Evolutionary conservation across 768 basidiomycete species (phyloP), one percentile per base, ranked within the genome.

Genomic region (Boletus vermiculosoides): DNA sequence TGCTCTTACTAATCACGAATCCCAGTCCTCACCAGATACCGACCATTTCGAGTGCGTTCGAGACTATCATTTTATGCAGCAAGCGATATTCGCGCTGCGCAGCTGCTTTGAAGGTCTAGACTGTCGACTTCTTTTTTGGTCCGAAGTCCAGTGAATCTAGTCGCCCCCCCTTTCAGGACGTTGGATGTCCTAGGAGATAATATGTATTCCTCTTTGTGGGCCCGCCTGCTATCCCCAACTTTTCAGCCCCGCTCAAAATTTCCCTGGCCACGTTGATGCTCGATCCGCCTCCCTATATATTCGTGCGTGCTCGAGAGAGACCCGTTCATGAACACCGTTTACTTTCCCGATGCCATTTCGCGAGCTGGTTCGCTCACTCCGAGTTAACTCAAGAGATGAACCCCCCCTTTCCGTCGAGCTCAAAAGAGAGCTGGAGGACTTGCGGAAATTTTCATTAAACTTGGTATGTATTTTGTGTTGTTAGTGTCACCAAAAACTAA

Each of bases 361-460:
- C 48, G 20, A 51, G 12, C 22, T 58, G 6, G 48, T 37, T 10
- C 37, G 18, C 30, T 39, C 50, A 25, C 46, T 55, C 20, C 50
- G 40, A 15, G 22, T 47, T 30, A 28, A 46, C 37, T 25, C 41
- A 22, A 41, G 10, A 18, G 48, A 50, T 12, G 63, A 63, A 5
- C 18, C 36, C 15, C 33, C 57, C 11, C 20, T 53, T 22, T 48
- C 54, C 12, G 12, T 56, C 39, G 66, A 68, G 31, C 59, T 64
- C 39, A 16, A 57, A 31, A 62, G 50, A 58, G 61, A 70, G 33
- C 57, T 69, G 2, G 40, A 62, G 13, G 65, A 69, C 47, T 42
- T 49, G 47, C 61, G 71, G 22, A 71, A 63, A 50, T 28, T 59
- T 36, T 59, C 55, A 15, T 48, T 71, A 5, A 65, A 53, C 49